Base-by-base conservation (phyloP, 805 yeast genomes). In the Sugiyamaella americana region DNA sequence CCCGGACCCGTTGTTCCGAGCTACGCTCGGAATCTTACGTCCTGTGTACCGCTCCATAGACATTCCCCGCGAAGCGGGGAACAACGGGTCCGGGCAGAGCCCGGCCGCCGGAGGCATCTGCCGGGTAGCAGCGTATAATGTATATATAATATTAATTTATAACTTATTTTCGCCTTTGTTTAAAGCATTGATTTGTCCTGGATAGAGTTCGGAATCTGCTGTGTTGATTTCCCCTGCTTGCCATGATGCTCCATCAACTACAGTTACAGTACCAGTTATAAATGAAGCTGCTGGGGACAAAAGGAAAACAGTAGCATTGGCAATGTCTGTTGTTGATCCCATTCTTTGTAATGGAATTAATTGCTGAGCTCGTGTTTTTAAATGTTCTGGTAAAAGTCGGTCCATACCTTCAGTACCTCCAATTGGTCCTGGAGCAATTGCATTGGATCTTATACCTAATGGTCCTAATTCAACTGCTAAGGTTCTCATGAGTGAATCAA, bases 241-340 rank as follows among this genome's bases (percentile, higher is more conserved):
- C 96, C 97, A 88, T 48, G 78, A 72, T 1, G 82, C 98, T 43
- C 97, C 97, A 66, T 89, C 98, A 3, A 91, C 96, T 16, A 87
- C 83, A 34, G 79, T 73, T 11, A 81, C 70, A 3, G 87, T 77
- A 11, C 97, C 97, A 11, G 84, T 80, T 23, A 89, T 73, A 62
- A 80, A 89, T 3, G 70, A 56, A 4, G 89, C 87, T 2, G 96
- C 95, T 2, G 84, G 84, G 41, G 95, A 84, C 58, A 89, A 84
- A 56, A 91, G 69, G 61, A 70, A 89, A 1, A 85, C 85, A 0
- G 97, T 88, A 1, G 91, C 80, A 53, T 88, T 82, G n/a, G 97
- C 96, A 58, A 89, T 85, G 62, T 91, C 97, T 46, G 64, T 67
- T 6, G 86, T 77, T 3, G 75, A 62, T 1, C 96, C 96, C 50